phyloP scores from a whole-genome alignment of 495 filamentous ascomycete species.

The Hypoxylon lienhwacheense region DNA sequence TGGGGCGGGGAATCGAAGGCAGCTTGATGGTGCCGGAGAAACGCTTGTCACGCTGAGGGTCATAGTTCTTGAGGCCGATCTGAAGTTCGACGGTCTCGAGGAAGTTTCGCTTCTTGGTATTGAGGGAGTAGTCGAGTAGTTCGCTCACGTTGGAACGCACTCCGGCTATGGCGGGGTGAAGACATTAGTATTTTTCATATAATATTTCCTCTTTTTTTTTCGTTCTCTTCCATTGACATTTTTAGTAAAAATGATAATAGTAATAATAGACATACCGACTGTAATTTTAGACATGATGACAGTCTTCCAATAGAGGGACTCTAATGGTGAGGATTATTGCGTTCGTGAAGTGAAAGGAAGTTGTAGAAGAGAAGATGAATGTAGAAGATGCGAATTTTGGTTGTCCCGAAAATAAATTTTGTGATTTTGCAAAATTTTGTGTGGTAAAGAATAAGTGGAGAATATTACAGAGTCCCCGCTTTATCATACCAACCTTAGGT shows the following conservation, averaged over 20 bases:
- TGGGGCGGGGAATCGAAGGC: constrained; percentile 83
- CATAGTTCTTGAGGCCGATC: constrained; percentile 99
- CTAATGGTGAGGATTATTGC: constrained; percentile 72
- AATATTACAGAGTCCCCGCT: too few relatives aligned
- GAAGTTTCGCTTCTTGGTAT: constrained; percentile 99
- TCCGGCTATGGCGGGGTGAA: constrained; percentile 65
- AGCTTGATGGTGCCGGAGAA: constrained; percentile 98
- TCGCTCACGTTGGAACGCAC: constrained; percentile 91
- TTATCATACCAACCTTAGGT: too few relatives aligned
- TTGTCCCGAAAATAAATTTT: constrained; percentile 7
- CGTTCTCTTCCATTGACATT: too few relatives aligned
- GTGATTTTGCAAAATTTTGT: neutral
- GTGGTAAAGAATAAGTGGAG: too few relatives aligned
- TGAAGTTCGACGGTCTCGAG: constrained; percentile 94
- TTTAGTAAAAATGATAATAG: too few relatives aligned
- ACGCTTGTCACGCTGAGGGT: constrained; percentile 99
- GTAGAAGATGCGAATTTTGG: neutral
- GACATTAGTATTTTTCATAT: constrained; percentile 28
- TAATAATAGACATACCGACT: constrained; percentile 64
- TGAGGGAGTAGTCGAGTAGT: constrained; percentile 88
- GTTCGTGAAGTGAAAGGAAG: constrained; percentile 36
- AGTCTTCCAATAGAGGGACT: constrained; percentile 68
- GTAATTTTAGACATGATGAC: constrained; percentile 82
- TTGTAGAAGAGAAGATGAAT: constrained; percentile 8
- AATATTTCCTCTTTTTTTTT: neutral